phyloP scores from a whole-genome alignment of 2,329 filamentous ascomycete species.

The Karstenula rhodostoma region DNA sequence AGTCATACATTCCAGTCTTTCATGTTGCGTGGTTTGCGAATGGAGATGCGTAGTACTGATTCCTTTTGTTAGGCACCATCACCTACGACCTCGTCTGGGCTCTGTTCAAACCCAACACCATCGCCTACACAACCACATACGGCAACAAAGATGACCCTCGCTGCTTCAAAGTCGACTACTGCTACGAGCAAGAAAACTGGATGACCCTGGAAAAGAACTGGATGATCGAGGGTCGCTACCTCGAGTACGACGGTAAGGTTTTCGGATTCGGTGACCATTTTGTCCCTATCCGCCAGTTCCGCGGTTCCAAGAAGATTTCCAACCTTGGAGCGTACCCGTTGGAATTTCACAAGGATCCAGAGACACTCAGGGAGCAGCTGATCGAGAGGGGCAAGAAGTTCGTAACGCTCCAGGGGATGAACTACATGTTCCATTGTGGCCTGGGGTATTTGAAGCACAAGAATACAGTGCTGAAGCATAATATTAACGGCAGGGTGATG shows the following conservation, averaged over 20 bases:
- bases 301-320: conserved; percentile 82
- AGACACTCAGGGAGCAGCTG: conserved; percentile 69
- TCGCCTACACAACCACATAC: conserved; percentile 80
- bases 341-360: conserved; percentile 78
- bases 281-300: conserved; percentile 76
- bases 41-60: background rate
- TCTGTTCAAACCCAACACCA: conserved; percentile 84
- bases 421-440: conserved; percentile 83
- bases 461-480: conserved; percentile 77
- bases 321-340: conserved; percentile 80
- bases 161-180: conserved; percentile 82
- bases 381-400: conserved; percentile 87
- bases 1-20: background rate
- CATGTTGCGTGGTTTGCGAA: background rate
- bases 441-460: conserved; percentile 87
- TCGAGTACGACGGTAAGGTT: conserved; percentile 87
- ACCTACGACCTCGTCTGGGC: conserved; percentile 91
- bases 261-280: conserved; percentile 79
- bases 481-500: conserved; percentile 88
- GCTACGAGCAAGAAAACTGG: conserved; percentile 73
- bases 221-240: conserved; percentile 77
- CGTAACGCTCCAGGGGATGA: conserved; percentile 78
- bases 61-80: conserved; percentile 65
- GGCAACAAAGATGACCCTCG: conserved; percentile 78
- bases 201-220: conserved; percentile 79